Evolutionary conservation across 306 rosid genomes (phyloP), one percentile per base, ranked within the genome.

Genomic region (Mimosa bimucronata): DNA sequence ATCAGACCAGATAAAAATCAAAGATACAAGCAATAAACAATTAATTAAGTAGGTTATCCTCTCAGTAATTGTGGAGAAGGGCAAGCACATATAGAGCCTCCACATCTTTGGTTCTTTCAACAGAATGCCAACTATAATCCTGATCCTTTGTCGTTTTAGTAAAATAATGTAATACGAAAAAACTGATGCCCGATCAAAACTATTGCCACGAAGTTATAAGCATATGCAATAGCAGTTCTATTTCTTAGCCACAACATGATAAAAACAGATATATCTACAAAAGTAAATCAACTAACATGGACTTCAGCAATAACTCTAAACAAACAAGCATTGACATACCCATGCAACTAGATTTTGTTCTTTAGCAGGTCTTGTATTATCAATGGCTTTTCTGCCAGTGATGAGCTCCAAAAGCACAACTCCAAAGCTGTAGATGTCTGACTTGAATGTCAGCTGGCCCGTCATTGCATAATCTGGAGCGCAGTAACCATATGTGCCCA

Each of bases 361-460:
- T 52, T 41, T 81, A 52, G 58, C 57, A 58, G 86, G 31, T 82
- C 69, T 89, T 16, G 73, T 78, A 10, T 41, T 38, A 79, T 95
- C 98, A 46, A 90, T 86, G 6, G 96, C 92, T 78, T 86, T 91
- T 86, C 94, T 84, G 14, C 98, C 98, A 0, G 97, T 92, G 74
- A 95, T 90, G 77, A 95, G 87, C 89, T 95, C 98, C 92, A 95
- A 86, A 83, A 95, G 95, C 87, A 92, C 98, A 50, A 95, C 97
- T 19, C 98, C 98, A 18, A 95, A 91, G 87, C 96, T 92, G 85
- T 92, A 91, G 76, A 95, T 85, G 81, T 95, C 98, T 41, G 98
- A 91, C 85, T 95, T 91, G 74, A 92, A 88, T 37, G 98, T 92
- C 76, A 93, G 87, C 74, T 91, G 94, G 38, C 98, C 97, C 0